phyloP scores from a whole-genome alignment of 306 rosid species.

The Trichosanthes cucumerina region DNA sequence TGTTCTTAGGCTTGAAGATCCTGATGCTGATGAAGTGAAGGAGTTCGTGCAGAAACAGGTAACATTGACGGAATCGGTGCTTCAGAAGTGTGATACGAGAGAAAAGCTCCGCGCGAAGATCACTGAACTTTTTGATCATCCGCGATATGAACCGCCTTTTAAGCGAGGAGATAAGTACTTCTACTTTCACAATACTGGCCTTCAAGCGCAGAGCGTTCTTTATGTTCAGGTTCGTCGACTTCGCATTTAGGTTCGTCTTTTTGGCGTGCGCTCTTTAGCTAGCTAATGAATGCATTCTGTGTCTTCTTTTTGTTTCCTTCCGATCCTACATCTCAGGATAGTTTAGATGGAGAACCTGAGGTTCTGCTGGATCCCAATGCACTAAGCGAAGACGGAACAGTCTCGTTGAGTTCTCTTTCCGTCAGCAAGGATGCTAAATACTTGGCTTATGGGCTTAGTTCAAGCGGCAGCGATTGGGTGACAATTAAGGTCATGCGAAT shows the following conservation, averaged over 20 bases:
- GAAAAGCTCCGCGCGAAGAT: constrained; percentile 43
- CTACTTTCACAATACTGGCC: constrained; percentile 79
- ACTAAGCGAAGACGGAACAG: constrained; percentile 71
- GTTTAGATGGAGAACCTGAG: constrained; percentile 52
- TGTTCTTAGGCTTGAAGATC: constrained; percentile 72
- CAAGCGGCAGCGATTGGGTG: constrained; percentile 93
- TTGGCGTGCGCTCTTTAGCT: background rate
- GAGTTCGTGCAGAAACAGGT: constrained; percentile 72
- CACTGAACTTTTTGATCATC: constrained; percentile 69
- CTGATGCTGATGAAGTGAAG: constrained; percentile 73
- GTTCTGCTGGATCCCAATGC: constrained; percentile 79
- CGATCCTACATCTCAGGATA: constrained; percentile 27
- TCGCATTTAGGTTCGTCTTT: background rate
- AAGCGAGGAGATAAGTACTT: constrained; percentile 49
- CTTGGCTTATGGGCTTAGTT: constrained; percentile 76
- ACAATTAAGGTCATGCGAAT: constrained; percentile 52
- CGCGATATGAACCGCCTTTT: constrained; percentile 65
- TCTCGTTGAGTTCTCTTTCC: constrained; percentile 36
- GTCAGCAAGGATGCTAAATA: constrained; percentile 64
- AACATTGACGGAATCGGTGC: constrained; percentile 50
- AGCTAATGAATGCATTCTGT: background rate
- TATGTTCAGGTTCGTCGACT: constrained; percentile 60
- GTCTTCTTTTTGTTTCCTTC: background rate
- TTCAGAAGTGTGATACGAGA: constrained; percentile 42
- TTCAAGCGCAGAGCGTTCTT: constrained; percentile 68